Percentiles rank a stretch among this genome's conserved stretches.
Evolutionary conservation across 768 basidiomycete genomes (phyloP).

Genomic region (Podaxis carcinomalis): DNA sequence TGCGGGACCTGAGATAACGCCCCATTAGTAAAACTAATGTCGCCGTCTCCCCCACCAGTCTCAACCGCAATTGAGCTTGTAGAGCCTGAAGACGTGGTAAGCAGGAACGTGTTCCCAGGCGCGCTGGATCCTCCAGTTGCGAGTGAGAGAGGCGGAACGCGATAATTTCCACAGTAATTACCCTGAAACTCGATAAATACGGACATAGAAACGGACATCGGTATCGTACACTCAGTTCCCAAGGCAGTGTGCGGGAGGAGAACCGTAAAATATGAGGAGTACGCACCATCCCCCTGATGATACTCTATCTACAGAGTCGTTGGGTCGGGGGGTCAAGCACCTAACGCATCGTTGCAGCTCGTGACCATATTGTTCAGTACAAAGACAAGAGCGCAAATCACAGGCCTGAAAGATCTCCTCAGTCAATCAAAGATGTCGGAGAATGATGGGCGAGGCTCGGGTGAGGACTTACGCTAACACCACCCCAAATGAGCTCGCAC

Average conservation of each 20-base stretch:
- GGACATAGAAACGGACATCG: neutral
- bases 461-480: slow-evolving; percentile 2
- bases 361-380: neutral
- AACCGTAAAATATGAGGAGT: neutral
- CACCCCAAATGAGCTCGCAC: slow-evolving; percentile 9
- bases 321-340: slow-evolving; percentile 2
- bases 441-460: neutral
- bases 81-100: neutral
- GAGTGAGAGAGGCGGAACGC: neutral
- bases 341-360: neutral
- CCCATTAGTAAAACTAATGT: neutral
- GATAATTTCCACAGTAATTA: neutral
- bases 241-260: neutral
- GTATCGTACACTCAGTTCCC: neutral
- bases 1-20: neutral
- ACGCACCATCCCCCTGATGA: slow-evolving; percentile 6
- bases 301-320: neutral
- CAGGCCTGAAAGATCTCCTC: neutral
- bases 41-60: neutral
- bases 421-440: neutral
- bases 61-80: neutral
- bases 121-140: neutral
- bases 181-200: neutral
- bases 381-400: slow-evolving; percentile 1
- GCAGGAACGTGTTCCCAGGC: neutral